Conservation (phyloP, 75 land plant species). For the Cupressus sempervirens region DNA sequence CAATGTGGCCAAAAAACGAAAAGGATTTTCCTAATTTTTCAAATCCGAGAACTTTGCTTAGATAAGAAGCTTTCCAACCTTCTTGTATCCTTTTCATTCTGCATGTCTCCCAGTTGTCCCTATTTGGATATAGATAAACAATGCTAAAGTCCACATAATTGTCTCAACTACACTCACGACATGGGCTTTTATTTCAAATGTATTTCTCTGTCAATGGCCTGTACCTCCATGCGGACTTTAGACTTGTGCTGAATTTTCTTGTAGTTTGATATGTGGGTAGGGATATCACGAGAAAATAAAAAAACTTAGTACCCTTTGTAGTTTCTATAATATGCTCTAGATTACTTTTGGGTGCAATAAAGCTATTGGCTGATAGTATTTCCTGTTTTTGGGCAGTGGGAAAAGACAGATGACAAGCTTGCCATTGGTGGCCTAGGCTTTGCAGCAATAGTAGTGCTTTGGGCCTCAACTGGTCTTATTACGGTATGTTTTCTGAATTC, state of each 20-base stretch:
- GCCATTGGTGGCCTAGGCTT: slow-evolving; percentile 83
- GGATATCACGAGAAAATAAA: background rate
- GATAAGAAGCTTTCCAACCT: no score
- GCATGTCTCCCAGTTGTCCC: no score
- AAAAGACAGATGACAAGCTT: slow-evolving; percentile 74
- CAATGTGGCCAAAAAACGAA: no score
- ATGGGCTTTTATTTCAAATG: background rate
- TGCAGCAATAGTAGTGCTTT: slow-evolving; percentile 65
- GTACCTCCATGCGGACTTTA: background rate
- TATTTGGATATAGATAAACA: background rate
- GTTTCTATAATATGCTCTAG: background rate
- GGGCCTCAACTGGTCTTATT: slow-evolving; percentile 77
- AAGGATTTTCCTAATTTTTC: no score
- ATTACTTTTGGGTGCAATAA: background rate
- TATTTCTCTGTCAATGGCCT: background rate
- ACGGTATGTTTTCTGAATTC: slow-evolving; percentile 28
- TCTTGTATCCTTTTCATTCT: no score
- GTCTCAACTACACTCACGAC: background rate
- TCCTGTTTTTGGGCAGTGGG: slow-evolving; percentile 56
- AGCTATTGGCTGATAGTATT: background rate
- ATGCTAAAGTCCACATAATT: background rate
- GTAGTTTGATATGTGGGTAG: background rate
- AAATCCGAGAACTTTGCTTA: no score
- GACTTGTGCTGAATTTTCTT: background rate
- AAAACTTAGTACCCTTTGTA: background rate